Conservation (phyloP, 2,329 filamentous ascomycete genomes). For the Hypomyces rosellus region DNA sequence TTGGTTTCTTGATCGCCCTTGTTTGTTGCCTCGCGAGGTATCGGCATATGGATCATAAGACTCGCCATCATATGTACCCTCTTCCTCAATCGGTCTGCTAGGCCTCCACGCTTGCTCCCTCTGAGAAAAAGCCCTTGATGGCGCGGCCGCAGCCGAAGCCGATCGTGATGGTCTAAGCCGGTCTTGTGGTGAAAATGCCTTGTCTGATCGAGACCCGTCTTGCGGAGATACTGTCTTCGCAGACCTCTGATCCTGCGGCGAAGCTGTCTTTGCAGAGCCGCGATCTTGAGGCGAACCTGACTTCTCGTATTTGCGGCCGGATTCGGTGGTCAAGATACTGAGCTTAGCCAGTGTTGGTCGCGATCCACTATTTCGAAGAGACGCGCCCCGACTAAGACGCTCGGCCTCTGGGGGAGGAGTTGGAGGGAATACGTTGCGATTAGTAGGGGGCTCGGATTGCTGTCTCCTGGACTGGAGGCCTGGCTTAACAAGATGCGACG, state of each 20-base stretch:
- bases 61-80: constrained; percentile 63
- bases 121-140: constrained; percentile 33
- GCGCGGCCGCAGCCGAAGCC: constrained; percentile 39
- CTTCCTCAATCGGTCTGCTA: constrained; percentile 34
- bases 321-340: constrained; percentile 52
- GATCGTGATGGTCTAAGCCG: constrained; percentile 33
- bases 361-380: constrained; percentile 51
- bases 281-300: constrained; percentile 39
- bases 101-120: constrained; percentile 28
- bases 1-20: constrained; percentile 30
- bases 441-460: constrained; percentile 75
- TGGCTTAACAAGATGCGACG: constrained; percentile 86
- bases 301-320: constrained; percentile 50
- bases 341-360: constrained; percentile 58
- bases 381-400: constrained; percentile 53
- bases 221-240: constrained; percentile 47
- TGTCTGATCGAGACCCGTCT: constrained; percentile 15
- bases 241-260: constrained; percentile 31
- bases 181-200: constrained; percentile 7
- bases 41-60: constrained; percentile 57
- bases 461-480: constrained; percentile 74
- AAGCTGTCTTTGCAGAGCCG: constrained; percentile 13
- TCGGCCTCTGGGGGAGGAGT: constrained; percentile 94
- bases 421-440: constrained; percentile 85
- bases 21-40: constrained; percentile 34